These are phyloP conservation scores for Apiotrichum gamsii DNA, from an alignment of 1,284 basidiomycete species.

Conservation along the genomic window DNA sequence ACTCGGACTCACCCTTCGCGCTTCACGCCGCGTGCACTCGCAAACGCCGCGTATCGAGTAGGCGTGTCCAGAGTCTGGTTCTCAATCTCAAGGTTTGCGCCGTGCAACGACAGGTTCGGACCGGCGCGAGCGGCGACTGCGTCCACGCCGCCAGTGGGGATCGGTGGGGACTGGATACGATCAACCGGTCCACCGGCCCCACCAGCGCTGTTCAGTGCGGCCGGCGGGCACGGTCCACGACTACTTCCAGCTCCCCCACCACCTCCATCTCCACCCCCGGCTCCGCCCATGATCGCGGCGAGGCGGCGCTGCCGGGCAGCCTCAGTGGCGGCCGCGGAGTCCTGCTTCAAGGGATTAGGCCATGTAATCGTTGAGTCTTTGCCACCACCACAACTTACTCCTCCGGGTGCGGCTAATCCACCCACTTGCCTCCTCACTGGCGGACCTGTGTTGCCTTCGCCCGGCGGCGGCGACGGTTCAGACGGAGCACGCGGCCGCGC, in stretches of 20 bases:
- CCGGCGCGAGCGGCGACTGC: conserved; percentile 24
- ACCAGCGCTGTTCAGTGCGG: not conserved
- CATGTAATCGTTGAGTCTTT: no score
- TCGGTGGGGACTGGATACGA: conserved; percentile 23
- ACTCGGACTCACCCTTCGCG: conserved; percentile 19
- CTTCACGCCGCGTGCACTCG: conserved; percentile 39
- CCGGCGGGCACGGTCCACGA: no score
- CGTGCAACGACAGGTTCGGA: conserved; percentile 7
- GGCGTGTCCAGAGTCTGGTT: not conserved
- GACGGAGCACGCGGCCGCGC: no score
- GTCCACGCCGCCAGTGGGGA: conserved; percentile 31
- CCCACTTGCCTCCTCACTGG: not conserved
- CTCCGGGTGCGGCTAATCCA: conserved; percentile 5
- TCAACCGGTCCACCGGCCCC: conserved; percentile 3
- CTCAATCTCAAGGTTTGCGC: conserved; percentile 8
- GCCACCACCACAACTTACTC: no score
- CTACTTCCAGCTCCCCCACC: no score
- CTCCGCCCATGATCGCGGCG: conserved; percentile 24
- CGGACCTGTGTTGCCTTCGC: not conserved
- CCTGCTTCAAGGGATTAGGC: no score
- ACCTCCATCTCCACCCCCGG: no score
- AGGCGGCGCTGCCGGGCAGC: conserved; percentile 7
- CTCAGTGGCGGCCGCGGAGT: no score
- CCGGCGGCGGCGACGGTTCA: no score
- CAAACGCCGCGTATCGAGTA: conserved; percentile 19